Percentiles rank a stretch among this genome's conserved stretches.
Evolutionary conservation across 2,329 filamentous ascomycete species (phyloP).

Genomic region (Penicillium sp.): DNA sequence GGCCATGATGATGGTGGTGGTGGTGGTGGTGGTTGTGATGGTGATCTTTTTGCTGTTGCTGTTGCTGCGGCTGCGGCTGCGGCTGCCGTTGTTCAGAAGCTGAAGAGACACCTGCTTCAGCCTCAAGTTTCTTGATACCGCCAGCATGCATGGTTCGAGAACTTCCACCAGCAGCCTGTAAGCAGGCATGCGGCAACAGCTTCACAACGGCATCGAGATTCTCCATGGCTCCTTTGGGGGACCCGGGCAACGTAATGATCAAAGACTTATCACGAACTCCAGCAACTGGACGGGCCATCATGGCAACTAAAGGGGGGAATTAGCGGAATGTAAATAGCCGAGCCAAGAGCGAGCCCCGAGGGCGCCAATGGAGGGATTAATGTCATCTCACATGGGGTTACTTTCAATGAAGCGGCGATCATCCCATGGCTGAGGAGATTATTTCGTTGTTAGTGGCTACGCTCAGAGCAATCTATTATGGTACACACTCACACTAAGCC

Average conservation of each 20-base stretch:
- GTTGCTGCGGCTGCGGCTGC: neutral
- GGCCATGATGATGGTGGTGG: conserved; percentile 50
- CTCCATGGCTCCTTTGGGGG: conserved; percentile 91
- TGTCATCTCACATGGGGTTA: conserved; percentile 78
- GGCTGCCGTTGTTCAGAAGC: neutral
- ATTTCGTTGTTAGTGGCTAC: conserved; percentile 17
- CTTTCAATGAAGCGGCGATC: conserved; percentile 77
- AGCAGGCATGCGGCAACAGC: conserved; percentile 91
- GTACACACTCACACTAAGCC: conserved; percentile 70
- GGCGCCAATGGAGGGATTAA: conserved; percentile 9
- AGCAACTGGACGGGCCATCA: conserved; percentile 94
- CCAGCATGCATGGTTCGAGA: conserved; percentile 78
- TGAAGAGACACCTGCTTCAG: conserved; percentile 68
- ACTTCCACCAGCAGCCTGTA: conserved; percentile 80
- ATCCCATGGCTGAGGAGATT: conserved; percentile 71
- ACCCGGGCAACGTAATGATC: conserved; percentile 88
- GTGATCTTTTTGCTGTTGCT: neutral
- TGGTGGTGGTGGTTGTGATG: conserved; percentile 31
- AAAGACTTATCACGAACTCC: conserved; percentile 80
- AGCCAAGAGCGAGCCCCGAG: neutral
- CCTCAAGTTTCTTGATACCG: conserved; percentile 79
- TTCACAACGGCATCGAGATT: conserved; percentile 88
- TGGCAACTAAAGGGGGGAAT: conserved; percentile 66
- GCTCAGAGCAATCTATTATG: neutral
- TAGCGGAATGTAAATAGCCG: conserved; percentile 23